Conservation (phyloP, 805 yeast species). For the Alloascoidea hylecoeti region DNA sequence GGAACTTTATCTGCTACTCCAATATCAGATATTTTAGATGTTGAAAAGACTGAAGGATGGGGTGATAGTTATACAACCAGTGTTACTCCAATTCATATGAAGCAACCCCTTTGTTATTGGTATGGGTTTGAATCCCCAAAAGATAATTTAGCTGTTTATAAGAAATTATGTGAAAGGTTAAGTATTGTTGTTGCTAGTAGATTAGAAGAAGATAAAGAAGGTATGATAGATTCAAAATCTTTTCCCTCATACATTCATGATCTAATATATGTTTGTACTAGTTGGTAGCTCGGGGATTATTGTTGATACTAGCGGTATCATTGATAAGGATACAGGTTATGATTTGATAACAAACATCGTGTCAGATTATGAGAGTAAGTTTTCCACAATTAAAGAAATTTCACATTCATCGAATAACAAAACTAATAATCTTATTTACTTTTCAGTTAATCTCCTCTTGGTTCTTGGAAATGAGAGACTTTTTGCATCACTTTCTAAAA, state of each 20-base stretch:
- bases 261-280: background rate
- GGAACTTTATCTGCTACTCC: conserved; percentile 81
- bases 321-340: conserved; percentile 29
- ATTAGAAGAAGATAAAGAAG: conserved; percentile 30
- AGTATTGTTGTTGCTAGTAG: conserved; percentile 32
- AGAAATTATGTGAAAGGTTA: conserved; percentile 30
- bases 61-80: conserved; percentile 74
- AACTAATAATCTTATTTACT: too few relatives aligned
- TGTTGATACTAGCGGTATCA: conserved; percentile 61
- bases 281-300: conserved; percentile 39
- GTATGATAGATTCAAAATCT: conserved; percentile 9
- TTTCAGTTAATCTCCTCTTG: conserved; percentile 37
- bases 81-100: conserved; percentile 45
- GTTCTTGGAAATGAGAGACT: conserved; percentile 70
- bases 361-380: conserved; percentile 30
- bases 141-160: conserved; percentile 45
- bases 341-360: conserved; percentile 39
- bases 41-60: conserved; percentile 50
- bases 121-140: conserved; percentile 53
- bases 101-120: conserved; percentile 76
- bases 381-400: too few relatives aligned
- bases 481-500: conserved; percentile 45
- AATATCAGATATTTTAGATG: conserved; percentile 65
- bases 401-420: too few relatives aligned
- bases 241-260: background rate